These are phyloP conservation scores for Prunella vulgaris DNA, from an alignment of 257 asterid genomes.

Conservation along the genomic window DNA sequence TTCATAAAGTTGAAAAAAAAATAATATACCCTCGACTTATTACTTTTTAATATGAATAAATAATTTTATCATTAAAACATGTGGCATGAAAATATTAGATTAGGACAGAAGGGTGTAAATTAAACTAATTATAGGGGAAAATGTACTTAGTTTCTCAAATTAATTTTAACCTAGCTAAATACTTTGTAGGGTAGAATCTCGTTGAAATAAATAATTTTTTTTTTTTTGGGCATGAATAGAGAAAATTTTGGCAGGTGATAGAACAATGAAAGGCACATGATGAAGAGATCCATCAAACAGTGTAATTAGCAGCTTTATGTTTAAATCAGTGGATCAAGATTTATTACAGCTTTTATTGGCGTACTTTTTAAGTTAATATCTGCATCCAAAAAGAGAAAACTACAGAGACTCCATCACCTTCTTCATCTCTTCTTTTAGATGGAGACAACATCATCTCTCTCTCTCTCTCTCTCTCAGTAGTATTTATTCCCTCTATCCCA, in stretches of 20 bases:
- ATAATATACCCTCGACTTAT: too few species aligned
- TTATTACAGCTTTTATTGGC: not conserved
- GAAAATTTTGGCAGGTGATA: not conserved
- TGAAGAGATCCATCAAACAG: conserved; percentile 1
- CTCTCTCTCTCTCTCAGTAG: too few species aligned
- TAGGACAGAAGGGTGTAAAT: too few species aligned
- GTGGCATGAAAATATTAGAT: too few species aligned
- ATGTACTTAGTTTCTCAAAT: too few species aligned
- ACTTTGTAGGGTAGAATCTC: not conserved
- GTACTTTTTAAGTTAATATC: not conserved
- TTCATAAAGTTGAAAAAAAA: too few species aligned
- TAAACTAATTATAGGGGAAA: too few species aligned
- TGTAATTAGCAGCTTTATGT: not conserved
- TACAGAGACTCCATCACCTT: not conserved
- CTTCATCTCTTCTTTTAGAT: not conserved
- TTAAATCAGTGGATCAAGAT: conserved; percentile 3
- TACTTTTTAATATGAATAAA: too few species aligned
- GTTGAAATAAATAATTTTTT: not conserved
- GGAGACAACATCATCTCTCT: not conserved
- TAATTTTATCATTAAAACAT: too few species aligned
- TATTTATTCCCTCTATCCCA: too few species aligned
- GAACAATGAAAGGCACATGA: not conserved
- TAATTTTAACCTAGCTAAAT: too few species aligned
- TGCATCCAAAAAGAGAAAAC: not conserved
- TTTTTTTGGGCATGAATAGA: too few species aligned